A percentile compares a stretch with the other conserved stretches of the same genome.
phyloP scores from a whole-genome alignment of 257 asterid genomes.

The Verbascum thapsus region DNA sequence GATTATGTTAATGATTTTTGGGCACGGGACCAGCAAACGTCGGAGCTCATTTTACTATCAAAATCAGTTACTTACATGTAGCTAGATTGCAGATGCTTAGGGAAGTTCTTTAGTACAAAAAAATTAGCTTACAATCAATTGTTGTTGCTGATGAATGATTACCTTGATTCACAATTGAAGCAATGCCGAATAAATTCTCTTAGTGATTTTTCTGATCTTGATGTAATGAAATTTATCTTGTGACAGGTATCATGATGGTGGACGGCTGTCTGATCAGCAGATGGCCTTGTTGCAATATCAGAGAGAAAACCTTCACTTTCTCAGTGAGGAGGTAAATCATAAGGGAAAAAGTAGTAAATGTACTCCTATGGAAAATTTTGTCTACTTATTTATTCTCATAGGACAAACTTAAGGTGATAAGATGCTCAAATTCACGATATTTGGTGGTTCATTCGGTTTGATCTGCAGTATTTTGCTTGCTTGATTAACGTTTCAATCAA shows the following conservation, averaged over 20 bases:
- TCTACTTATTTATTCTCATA: slow-evolving; percentile 12
- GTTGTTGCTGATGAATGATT: background rate
- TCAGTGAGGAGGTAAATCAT: slow-evolving; percentile 86
- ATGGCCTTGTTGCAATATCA: slow-evolving; percentile 98
- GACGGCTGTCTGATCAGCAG: slow-evolving; percentile 97
- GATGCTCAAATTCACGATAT: background rate
- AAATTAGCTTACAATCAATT: background rate
- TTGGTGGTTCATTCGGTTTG: slow-evolving; percentile 13
- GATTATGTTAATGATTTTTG: slow-evolving; percentile 3
- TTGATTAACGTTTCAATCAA: slow-evolving; percentile 18
- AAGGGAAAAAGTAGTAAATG: slow-evolving; percentile 4
- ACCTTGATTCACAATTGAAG: slow-evolving; percentile 19
- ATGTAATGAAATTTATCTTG: slow-evolving; percentile 18
- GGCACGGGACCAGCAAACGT: background rate
- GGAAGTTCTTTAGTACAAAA: background rate
- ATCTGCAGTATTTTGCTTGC: slow-evolving; percentile 9
- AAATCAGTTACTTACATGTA: background rate
- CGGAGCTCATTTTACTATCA: slow-evolving; percentile 17
- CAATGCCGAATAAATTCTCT: background rate
- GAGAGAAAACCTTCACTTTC: slow-evolving; percentile 95
- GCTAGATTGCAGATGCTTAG: background rate
- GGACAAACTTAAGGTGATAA: slow-evolving; percentile 10
- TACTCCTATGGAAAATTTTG: slow-evolving; percentile 15
- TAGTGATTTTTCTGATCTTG: slow-evolving; percentile 7
- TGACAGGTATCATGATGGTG: slow-evolving; percentile 88